Conservation (phyloP, 768 basidiomycete genomes). For the Mrakia frigida region DNA sequence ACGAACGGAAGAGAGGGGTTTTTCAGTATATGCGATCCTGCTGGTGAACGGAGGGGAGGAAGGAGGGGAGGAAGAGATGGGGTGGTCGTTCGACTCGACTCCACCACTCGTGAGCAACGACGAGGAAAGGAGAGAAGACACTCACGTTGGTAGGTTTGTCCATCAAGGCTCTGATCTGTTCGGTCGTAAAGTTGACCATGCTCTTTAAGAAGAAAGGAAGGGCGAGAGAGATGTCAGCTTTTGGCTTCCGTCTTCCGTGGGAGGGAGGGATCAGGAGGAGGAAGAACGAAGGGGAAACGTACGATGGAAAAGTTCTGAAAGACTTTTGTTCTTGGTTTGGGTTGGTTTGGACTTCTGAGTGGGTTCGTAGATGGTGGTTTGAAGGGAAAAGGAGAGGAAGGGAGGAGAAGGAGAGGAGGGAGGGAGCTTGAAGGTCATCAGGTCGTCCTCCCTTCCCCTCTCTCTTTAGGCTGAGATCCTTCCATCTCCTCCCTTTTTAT, state of each 20-base stretch:
- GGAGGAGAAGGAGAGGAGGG: background rate
- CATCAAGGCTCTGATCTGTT: background rate
- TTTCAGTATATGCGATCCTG: background rate
- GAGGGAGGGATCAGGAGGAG: background rate
- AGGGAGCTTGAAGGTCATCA: background rate
- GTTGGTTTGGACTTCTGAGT: no score
- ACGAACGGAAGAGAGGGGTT: background rate
- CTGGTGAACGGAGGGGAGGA: background rate
- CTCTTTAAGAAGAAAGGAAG: background rate
- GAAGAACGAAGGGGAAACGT: background rate
- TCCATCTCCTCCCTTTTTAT: no score
- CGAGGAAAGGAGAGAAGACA: background rate
- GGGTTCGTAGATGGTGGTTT: background rate
- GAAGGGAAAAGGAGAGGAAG: background rate
- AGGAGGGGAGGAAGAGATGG: background rate
- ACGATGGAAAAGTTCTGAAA: background rate
- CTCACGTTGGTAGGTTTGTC: slow-evolving; percentile 32
- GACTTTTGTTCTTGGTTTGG: background rate
- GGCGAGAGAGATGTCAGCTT: background rate
- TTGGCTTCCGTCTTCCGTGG: background rate
- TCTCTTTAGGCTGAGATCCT: no score
- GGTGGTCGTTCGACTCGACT: background rate
- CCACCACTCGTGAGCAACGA: background rate
- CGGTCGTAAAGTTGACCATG: background rate
- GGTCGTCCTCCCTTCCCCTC: background rate